Base-by-base conservation (phyloP, 2,329 filamentous ascomycete species). In the Graphilbum ipis-grandicollis region DNA sequence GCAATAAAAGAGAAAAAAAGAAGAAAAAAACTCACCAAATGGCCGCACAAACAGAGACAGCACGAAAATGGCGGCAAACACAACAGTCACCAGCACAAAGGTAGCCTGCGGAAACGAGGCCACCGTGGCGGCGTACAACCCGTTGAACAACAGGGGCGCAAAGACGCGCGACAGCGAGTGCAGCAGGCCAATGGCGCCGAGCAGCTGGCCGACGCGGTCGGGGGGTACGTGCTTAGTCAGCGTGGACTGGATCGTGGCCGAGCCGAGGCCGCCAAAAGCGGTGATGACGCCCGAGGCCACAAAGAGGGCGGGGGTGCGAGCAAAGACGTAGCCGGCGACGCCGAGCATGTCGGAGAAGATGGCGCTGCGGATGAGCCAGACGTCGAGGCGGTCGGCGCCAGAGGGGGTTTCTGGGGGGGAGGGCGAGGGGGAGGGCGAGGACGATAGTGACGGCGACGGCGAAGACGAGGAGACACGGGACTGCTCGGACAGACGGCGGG, bases 151-250 rank as follows among this genome's bases (percentile, higher is more conserved):
- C 0, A 83, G 68, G 0, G 90, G 90, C 1, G 79, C 76, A 12
- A 93, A 53, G 2, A 96, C 74, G 42, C 85, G 66, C 3, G 81
- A 72, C 26, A 93, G 57, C 1, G 84, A 80, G 56, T 96, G 88
- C 40, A 96, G 57, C 42, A 96, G 62, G 0, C 88, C 90, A 14
- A 78, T 79, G 2, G 85, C 86, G 18, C 90, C 90, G 0, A 98
- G 67, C n/a, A 96, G 62, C 52, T 90, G 76, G 0, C 90, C 90
- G 0, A 90, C 78, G 33, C 71, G 71, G 44, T 90, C 80, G 1
- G 75, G 65, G 0, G 86, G 83, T 0, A 96, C 78, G 53, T 96
- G 90, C 52, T 94, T 96, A 17, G 85, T 94, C 35, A 94, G 61
- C 1, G 79, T 71, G 2, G 81, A 78, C 50, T 93, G 84, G 35